Percentiles rank a stretch among this genome's conserved stretches.
These are phyloP conservation scores for Poa annua DNA, from an alignment of 176 grass and related monocot species.

Conservation along the genomic window DNA sequence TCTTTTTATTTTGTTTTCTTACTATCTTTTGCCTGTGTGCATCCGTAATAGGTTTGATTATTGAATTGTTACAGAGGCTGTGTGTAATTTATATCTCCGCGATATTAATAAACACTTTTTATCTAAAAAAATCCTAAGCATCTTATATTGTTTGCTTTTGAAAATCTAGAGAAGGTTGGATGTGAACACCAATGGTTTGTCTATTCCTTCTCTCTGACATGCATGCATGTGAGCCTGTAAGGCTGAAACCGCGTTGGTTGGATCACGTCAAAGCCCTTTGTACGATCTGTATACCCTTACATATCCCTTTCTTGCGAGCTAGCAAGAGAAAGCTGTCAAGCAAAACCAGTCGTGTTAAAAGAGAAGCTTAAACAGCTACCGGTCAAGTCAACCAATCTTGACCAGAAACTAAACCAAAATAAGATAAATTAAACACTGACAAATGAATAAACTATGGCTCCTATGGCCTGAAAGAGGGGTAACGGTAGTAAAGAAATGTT, in stretches of 20 bases:
- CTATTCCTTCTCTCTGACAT: background rate
- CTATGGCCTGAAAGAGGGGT: background rate
- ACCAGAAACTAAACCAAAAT: background rate
- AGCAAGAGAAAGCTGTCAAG: background rate
- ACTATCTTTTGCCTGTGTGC: too few relatives aligned
- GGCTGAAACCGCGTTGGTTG: background rate
- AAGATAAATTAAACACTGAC: background rate
- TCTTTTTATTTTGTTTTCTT: too few relatives aligned
- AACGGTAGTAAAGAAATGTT: too few relatives aligned
- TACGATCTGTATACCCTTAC: background rate
- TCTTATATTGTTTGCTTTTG: background rate
- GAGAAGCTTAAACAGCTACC: background rate
- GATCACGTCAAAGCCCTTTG: background rate
- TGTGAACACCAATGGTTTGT: background rate
- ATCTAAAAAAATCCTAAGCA: too few relatives aligned
- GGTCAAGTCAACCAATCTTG: background rate
- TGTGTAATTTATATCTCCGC: too few relatives aligned
- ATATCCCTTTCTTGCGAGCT: constrained; percentile 15
- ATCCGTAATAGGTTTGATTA: too few relatives aligned
- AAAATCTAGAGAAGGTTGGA: background rate
- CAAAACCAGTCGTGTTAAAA: too few relatives aligned
- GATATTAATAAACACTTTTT: too few relatives aligned
- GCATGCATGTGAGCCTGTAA: background rate
- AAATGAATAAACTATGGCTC: background rate
- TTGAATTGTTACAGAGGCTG: too few relatives aligned